A percentile compares a stretch with the other conserved stretches of the same genome.
phyloP scores from a whole-genome alignment of 2,329 filamentous ascomycete genomes.

The Rhynchosporium secalis region DNA sequence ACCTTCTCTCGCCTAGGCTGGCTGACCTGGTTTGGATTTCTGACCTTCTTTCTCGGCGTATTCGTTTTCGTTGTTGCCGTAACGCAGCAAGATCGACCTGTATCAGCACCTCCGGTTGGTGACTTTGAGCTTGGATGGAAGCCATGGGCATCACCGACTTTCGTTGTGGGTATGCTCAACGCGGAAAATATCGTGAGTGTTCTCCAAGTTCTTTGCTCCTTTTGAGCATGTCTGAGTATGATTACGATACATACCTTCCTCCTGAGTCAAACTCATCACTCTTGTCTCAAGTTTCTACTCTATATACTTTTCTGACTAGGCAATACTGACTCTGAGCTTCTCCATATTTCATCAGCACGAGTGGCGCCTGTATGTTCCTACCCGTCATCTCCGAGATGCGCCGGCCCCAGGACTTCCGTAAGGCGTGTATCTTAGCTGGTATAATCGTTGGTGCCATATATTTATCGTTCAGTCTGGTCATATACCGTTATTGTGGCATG shows the following conservation, averaged over 20 bases:
- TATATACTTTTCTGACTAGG: no score
- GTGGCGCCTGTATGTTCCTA: slow-evolving; percentile 60
- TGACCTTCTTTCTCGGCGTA: slow-evolving; percentile 57
- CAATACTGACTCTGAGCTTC: no score
- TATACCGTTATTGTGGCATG: slow-evolving; percentile 47
- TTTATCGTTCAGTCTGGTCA: slow-evolving; percentile 53
- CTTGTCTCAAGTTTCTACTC: no score
- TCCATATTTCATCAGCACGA: slow-evolving; percentile 57
- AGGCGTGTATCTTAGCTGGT: slow-evolving; percentile 61
- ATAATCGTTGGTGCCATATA: slow-evolving; percentile 57
- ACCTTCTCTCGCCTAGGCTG: slow-evolving; percentile 62
- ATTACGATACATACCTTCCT: no score
- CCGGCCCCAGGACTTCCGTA: slow-evolving; percentile 58
- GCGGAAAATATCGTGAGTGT: no score
- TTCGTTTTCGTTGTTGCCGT: slow-evolving; percentile 56
- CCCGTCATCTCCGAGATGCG: slow-evolving; percentile 67
- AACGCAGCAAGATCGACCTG: slow-evolving; percentile 56
- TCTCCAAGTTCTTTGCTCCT: no score
- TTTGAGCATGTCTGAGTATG: no score
- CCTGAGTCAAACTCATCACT: no score
- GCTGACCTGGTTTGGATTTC: slow-evolving; percentile 61
- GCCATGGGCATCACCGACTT: slow-evolving; percentile 56
- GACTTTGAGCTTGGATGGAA: slow-evolving; percentile 60
- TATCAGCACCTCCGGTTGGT: slow-evolving; percentile 59
- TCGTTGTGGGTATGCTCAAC: slow-evolving; percentile 60